Percentiles rank a stretch among this genome's conserved stretches.
Evolutionary conservation across 352 stramenopile species (phyloP).

Genomic region (Saprolegnia diclina): DNA sequence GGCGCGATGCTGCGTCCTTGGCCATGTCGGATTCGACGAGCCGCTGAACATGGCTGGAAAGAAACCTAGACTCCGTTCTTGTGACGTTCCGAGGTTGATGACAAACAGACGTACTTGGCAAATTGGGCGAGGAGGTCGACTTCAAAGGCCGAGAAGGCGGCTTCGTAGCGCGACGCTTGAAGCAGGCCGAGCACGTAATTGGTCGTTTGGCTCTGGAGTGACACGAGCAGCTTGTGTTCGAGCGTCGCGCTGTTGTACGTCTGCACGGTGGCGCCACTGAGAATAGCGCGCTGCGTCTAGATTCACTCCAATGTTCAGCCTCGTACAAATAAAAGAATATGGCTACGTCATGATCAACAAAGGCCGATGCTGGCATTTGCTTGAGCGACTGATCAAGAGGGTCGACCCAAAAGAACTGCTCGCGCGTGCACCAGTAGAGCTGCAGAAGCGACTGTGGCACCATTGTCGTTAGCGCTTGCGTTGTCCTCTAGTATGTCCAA

Average conservation of each 20-base stretch:
- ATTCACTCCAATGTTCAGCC: neutral
- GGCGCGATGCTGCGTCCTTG: neutral
- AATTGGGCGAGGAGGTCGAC: neutral
- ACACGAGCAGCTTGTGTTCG: neutral
- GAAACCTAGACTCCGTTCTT: neutral
- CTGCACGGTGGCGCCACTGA: neutral
- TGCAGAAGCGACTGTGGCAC: neutral
- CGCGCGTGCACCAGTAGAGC: slow-evolving; percentile 1
- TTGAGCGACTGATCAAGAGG: neutral
- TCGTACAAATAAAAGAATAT: neutral
- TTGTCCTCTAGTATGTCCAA: neutral
- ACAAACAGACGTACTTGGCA: neutral
- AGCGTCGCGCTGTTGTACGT: neutral
- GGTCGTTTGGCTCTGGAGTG: neutral
- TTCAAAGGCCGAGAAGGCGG: neutral
- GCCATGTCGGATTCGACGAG: neutral
- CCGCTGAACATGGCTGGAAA: neutral
- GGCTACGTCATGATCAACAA: neutral
- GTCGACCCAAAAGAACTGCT: slow-evolving; percentile 12
- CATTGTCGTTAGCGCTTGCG: neutral
- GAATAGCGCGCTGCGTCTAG: neutral
- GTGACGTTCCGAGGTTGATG: neutral
- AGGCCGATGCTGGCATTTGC: neutral
- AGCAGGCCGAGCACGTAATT: neutral
- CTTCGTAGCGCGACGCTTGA: neutral